Base-by-base conservation (phyloP, 331 rosid species). In the Quercus tomentella region DNA sequence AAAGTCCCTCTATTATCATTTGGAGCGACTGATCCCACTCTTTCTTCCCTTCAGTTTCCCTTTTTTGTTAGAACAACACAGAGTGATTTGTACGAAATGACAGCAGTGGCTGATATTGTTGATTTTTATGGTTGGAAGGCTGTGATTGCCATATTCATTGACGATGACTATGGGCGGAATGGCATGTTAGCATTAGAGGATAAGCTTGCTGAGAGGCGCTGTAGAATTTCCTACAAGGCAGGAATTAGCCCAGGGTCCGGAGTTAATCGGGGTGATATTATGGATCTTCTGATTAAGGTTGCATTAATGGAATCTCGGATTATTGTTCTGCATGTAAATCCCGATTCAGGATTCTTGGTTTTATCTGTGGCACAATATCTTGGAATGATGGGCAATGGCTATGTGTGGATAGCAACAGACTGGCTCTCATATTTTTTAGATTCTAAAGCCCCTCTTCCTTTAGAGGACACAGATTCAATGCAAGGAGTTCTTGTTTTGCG, bases 1-100 rank as follows among this genome's bases (percentile, higher is more conserved):
- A 83, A 83, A 73, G 97, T 93, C 74, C 99, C 98, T 77, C 68
- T 93, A 9, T 69, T 96, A 82, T 91, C 99, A 71, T 96, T 96
- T 87, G 90, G 88, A 0, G 98, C 99, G 60, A 96, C 99, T 68
- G 99, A 93, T 81, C 99, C 99, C 2, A 93, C 98, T 3, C 97
- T 95, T n/a, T 82, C 97, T 1, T 84, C 92, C 55, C 86, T 96
- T 63, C 96, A 96, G 77, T 93, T 88, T 62, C 98, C 99, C 0
- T 96, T 82, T 72, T 91, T 96, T 74, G 91, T 96, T 75, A 89
- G 99, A 87, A 89, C 96, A 14, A 88, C 92, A 17, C 91, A 83
- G 57, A 89, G 92, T 75, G 99, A 96, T 85, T 78, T 84, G 76
- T 91, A 88, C 61, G 97, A 96, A 81, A 96, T 93, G 99, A 45